phyloP scores from a whole-genome alignment of 192 early-diverging fungal genomes.

The Rhizophagus sp. region DNA sequence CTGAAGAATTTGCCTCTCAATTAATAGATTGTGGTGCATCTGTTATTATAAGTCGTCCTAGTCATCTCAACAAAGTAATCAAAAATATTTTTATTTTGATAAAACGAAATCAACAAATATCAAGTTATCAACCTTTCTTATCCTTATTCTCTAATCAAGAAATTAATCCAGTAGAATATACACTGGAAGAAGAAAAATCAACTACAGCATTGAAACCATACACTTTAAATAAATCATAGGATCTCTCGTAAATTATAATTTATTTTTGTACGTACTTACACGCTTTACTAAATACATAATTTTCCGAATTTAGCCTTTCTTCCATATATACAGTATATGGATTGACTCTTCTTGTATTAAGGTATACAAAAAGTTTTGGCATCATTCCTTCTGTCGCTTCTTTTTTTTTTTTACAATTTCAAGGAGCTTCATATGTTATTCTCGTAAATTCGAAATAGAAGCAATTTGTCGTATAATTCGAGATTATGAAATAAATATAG shows the following conservation, averaged over 20 bases:
- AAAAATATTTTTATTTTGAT: constrained; percentile 49
- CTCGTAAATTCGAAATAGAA: constrained; percentile 60
- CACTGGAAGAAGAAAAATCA: constrained; percentile 32
- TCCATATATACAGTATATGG: neutral
- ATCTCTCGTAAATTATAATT: constrained; percentile 43
- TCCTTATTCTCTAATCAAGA: constrained; percentile 33
- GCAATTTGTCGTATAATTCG: constrained; percentile 55
- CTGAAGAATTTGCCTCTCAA: constrained; percentile 76
- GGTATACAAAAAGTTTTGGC: neutral
- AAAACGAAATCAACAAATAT: constrained; percentile 34
- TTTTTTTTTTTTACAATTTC: constrained; percentile 35
- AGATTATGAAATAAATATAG: constrained; percentile 47
- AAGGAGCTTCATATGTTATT: constrained; percentile 53
- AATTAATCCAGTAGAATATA: constrained; percentile 29
- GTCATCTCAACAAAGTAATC: constrained; percentile 35
- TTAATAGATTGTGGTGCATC: constrained; percentile 68
- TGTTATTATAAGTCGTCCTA: constrained; percentile 56
- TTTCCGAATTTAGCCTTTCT: neutral
- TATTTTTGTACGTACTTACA: constrained; percentile 60
- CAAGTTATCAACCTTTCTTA: constrained; percentile 38
- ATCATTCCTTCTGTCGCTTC: neutral
- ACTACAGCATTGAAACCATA: constrained; percentile 34
- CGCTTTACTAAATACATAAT: constrained; percentile 57
- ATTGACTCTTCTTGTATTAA: neutral
- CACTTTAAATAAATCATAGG: constrained; percentile 52